These are phyloP conservation scores for Lepidium campestre DNA, from an alignment of 441 rosid genomes.

Conservation along the genomic window DNA sequence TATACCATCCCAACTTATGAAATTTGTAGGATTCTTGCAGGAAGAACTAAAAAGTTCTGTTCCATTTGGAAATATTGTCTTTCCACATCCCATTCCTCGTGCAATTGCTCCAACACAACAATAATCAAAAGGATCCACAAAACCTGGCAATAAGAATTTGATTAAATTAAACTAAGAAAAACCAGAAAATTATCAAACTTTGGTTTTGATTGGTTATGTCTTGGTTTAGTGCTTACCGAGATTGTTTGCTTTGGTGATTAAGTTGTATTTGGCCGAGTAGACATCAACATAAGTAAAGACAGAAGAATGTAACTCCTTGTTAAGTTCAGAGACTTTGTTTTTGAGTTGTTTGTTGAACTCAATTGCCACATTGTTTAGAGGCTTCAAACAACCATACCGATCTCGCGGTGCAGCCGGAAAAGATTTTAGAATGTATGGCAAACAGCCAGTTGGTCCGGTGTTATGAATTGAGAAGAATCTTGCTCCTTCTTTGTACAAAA, in stretches of 20 bases:
- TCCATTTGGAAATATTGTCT: conserved; percentile 48
- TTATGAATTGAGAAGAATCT: conserved; percentile 65
- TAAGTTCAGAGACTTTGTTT: conserved; percentile 31
- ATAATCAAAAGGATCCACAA: conserved; percentile 51
- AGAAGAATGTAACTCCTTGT: conserved; percentile 37
- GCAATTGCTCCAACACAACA: conserved; percentile 62
- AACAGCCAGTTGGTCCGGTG: conserved; percentile 66
- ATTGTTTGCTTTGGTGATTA: conserved; percentile 36
- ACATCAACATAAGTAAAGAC: conserved; percentile 49
- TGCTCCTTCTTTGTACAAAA: conserved; percentile 58
- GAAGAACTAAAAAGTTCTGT: conserved; percentile 51
- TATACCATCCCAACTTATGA: conserved; percentile 73
- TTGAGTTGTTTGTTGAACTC: conserved; percentile 55
- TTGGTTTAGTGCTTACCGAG: conserved; percentile 29
- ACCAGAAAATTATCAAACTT: neutral
- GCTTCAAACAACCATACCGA: conserved; percentile 42
- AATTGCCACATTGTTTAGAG: conserved; percentile 44
- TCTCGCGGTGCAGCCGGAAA: conserved; percentile 24
- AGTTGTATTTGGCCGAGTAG: conserved; percentile 43
- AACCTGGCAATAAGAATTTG: conserved; percentile 34
- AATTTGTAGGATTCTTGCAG: conserved; percentile 44
- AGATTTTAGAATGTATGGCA: conserved; percentile 42
- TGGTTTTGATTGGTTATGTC: neutral
- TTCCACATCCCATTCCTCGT: conserved; percentile 52
- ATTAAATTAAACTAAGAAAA: neutral